Conservation (phyloP, 2,329 filamentous ascomycete genomes). For the Clarireedia homoeocarpa region DNA sequence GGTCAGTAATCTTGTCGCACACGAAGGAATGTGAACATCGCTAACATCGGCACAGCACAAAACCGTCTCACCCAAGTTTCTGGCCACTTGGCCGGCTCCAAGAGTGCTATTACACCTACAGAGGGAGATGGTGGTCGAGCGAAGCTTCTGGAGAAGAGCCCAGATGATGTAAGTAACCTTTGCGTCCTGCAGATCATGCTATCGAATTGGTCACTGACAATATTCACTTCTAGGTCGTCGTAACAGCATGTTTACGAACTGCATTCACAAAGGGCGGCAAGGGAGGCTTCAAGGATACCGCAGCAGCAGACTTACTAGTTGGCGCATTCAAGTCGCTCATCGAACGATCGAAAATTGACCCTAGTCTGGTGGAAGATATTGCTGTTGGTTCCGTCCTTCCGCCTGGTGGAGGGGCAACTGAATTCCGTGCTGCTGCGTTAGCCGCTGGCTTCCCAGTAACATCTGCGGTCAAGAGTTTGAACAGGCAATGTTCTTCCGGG, state of each 20-base stretch:
- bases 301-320: conserved; percentile 74
- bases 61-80: conserved; percentile 44
- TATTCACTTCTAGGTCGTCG: conserved; percentile 55
- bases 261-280: conserved; percentile 89
- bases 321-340: conserved; percentile 77
- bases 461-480: conserved; percentile 78
- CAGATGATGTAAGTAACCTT: conserved; percentile 50
- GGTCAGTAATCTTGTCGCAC: conserved; percentile 14
- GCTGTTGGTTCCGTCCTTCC: conserved; percentile 86
- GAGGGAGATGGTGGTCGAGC: conserved; percentile 19
- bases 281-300: conserved; percentile 92
- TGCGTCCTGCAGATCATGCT: not conserved
- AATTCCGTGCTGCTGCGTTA: conserved; percentile 87
- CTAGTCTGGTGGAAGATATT: conserved; percentile 81
- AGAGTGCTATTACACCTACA: conserved; percentile 22
- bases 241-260: conserved; percentile 86
- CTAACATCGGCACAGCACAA: conserved; percentile 25
- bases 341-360: conserved; percentile 81
- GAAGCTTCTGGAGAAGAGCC: conserved; percentile 52
- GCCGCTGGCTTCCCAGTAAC: conserved; percentile 85
- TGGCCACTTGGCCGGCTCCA: conserved; percentile 46
- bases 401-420: conserved; percentile 89
- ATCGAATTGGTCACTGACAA: conserved; percentile 21
- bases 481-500: conserved; percentile 90
- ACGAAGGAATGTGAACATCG: conserved; percentile 6